Evolutionary conservation across 2,329 filamentous ascomycete species (phyloP).

Genomic region (Nemania bipapillata): DNA sequence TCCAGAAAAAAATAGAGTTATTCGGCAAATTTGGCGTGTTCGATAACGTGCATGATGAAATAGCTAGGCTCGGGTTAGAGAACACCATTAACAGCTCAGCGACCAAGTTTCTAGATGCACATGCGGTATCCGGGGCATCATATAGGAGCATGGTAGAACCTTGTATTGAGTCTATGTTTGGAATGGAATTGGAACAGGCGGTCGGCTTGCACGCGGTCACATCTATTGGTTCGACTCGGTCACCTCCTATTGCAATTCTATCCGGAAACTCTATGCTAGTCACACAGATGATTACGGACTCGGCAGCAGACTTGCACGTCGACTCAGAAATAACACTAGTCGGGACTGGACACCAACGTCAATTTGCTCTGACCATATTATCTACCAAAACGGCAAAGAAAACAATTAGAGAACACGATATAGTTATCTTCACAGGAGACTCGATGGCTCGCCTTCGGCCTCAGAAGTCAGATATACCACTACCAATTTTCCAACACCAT

Average conservation of each 20-base stretch:
- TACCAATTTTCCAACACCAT: not conserved
- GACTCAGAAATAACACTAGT: not conserved
- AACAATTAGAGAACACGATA: not conserved
- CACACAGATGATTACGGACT: not conserved
- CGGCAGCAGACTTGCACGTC: not conserved
- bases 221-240: not conserved
- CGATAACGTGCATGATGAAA: slow-evolving; percentile 1
- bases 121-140: not conserved
- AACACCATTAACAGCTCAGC: not conserved
- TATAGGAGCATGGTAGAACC: not conserved
- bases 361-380: slow-evolving; percentile 1
- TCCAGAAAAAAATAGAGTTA: not conserved
- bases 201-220: slow-evolving; percentile 1
- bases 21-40: not conserved
- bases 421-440: not conserved
- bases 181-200: not conserved
- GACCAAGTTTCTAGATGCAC: not conserved
- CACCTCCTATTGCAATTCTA: not conserved
- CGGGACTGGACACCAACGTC: not conserved
- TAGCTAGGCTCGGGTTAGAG: not conserved
- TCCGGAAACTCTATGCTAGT: not conserved
- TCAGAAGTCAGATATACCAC: not conserved
- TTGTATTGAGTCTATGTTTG: slow-evolving; percentile 11
- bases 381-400: not conserved
- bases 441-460: not conserved